These are phyloP conservation scores for Amniculicola lignicola DNA, from an alignment of 495 filamentous ascomycete species.

Conservation along the genomic window DNA sequence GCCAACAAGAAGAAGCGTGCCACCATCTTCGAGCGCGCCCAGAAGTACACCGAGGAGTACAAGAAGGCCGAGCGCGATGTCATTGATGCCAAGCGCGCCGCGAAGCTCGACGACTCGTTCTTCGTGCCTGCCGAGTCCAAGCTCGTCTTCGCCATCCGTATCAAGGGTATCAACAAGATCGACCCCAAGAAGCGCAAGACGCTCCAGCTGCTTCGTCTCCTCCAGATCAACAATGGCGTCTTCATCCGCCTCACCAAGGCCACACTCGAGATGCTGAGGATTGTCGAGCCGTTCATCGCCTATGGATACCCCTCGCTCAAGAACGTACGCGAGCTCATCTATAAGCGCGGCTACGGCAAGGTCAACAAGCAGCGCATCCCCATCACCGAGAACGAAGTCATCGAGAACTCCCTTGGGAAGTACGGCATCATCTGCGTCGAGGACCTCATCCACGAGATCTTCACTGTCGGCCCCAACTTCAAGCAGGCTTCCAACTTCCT, in stretches of 20 bases:
- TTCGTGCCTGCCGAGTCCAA: constrained; percentile 91
- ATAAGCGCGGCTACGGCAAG: constrained; percentile 53
- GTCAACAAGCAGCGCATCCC: constrained; percentile 92
- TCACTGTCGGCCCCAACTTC: constrained; percentile 77
- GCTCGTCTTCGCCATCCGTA: constrained; percentile 97
- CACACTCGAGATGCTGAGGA: constrained; percentile 93
- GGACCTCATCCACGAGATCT: constrained; percentile 99
- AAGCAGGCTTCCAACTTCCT: constrained; percentile 99
- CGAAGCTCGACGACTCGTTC: constrained; percentile 91
- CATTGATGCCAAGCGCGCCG: constrained; percentile 82
- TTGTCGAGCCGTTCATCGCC: constrained; percentile 95
- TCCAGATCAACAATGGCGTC: constrained; percentile 99
- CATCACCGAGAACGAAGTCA: constrained; percentile 94
- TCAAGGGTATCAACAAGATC: constrained; percentile 99
- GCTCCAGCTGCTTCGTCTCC: constrained; percentile 94
- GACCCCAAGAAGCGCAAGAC: constrained; percentile 99
- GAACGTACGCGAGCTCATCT: constrained; percentile 96
- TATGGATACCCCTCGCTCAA: constrained; percentile 99
- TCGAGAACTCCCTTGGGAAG: constrained; percentile 93
- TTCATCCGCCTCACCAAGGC: constrained; percentile 98
- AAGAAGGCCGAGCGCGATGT: constrained; percentile 96
- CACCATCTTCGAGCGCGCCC: constrained; percentile 99
- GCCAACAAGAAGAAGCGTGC: constrained; percentile 94
- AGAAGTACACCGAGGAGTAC: constrained; percentile 99
- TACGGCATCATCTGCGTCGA: constrained; percentile 99